Conservation (phyloP, 257 asterid species). For the Solanum pinnatisectum region DNA sequence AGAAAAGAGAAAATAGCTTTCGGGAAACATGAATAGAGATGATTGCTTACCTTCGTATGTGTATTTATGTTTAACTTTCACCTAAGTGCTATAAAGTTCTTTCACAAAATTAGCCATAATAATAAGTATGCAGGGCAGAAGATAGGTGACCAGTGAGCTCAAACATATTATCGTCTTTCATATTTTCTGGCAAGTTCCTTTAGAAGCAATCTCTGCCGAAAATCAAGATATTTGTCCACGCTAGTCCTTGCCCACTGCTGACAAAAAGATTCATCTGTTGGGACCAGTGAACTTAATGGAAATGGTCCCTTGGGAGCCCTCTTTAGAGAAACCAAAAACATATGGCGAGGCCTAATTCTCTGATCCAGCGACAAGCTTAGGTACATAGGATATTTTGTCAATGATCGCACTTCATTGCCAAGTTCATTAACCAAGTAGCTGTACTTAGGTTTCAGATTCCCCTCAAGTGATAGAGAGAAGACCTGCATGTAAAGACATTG, state of each 20-base stretch:
- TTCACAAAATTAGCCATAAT: neutral
- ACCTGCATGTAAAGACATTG: constrained; percentile 39
- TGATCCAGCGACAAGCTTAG: constrained; percentile 89
- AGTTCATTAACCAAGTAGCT: constrained; percentile 87
- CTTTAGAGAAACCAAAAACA: constrained; percentile 75
- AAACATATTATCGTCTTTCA: constrained; percentile 35
- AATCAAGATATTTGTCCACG: constrained; percentile 70
- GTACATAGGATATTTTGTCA: constrained; percentile 82
- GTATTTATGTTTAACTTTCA: neutral
- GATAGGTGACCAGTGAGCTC: neutral
- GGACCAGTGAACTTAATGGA: constrained; percentile 86
- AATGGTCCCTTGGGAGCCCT: constrained; percentile 92
- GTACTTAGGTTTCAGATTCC: constrained; percentile 84
- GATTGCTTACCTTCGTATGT: neutral
- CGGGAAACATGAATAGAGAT: neutral
- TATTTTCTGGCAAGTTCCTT: constrained; percentile 79
- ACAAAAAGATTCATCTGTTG: constrained; percentile 86
- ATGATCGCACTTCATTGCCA: constrained; percentile 66
- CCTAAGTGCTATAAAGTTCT: neutral
- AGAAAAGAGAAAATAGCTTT: neutral
- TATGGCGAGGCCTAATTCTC: constrained; percentile 91
- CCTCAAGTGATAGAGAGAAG: constrained; percentile 78
- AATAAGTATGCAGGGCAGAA: neutral
- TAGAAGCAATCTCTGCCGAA: constrained; percentile 74
- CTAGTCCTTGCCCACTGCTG: constrained; percentile 97